Evolutionary conservation across 345 rosid genomes (phyloP).

Genomic region (Lagerstroemia speciosa): DNA sequence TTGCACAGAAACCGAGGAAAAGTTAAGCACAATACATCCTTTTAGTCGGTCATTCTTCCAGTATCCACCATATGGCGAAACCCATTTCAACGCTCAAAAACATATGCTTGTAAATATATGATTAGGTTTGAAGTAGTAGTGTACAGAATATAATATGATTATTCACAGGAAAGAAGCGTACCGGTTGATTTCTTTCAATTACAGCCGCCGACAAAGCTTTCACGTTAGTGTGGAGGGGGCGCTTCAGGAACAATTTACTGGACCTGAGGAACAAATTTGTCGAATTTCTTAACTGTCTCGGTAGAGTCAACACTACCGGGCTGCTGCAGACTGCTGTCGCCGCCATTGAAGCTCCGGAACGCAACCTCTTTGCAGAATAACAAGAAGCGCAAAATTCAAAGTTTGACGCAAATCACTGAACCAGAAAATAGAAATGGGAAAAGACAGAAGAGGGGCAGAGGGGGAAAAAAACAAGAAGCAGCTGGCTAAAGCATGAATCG

Average conservation of each 20-base stretch:
- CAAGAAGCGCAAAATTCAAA: neutral
- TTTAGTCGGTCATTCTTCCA: no score
- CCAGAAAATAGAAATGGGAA: neutral
- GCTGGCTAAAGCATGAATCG: neutral
- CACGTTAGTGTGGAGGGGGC: neutral
- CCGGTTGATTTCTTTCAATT: slow-evolving; percentile 36
- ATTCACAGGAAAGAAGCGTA: neutral
- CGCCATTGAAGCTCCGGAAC: neutral
- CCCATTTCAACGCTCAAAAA: no score
- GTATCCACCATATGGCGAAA: no score
- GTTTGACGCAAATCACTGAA: neutral
- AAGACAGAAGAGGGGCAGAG: neutral
- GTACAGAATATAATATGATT: no score
- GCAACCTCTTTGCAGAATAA: neutral
- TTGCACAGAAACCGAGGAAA: no score
- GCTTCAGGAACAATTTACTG: neutral
- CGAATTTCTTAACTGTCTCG: neutral
- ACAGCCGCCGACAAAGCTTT: slow-evolving; percentile 44
- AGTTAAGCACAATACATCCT: no score
- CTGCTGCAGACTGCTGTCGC: neutral
- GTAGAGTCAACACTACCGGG: neutral
- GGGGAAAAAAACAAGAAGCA: no score
- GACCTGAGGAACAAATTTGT: neutral
- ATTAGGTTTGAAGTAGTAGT: no score
- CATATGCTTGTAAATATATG: neutral